Percentiles rank a stretch among this genome's conserved stretches.
phyloP scores from a whole-genome alignment of 116 monocot species.

The Trichopus zeylanicus region DNA sequence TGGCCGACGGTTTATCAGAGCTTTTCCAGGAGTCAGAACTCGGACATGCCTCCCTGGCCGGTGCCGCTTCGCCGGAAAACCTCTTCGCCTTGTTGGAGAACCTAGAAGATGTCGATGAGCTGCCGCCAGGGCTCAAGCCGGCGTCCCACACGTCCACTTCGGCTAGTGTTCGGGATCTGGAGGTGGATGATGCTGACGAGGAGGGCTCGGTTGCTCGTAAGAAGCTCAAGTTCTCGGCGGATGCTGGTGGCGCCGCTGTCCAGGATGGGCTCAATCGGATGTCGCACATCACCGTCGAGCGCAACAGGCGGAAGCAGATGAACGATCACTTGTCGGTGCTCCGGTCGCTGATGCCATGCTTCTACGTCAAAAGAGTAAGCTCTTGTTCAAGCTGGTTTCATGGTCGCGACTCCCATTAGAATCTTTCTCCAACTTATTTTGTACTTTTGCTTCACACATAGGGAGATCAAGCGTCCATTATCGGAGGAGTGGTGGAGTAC shows the following conservation, averaged over 20 bases:
- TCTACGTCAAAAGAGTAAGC: slow-evolving; percentile 87
- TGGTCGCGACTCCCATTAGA: no score
- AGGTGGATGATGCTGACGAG: slow-evolving; percentile 18
- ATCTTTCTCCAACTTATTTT: no score
- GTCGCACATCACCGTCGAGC: slow-evolving; percentile 88
- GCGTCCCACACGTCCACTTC: neutral
- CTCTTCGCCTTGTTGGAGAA: slow-evolving; percentile 56
- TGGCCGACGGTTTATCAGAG: slow-evolving; percentile 35
- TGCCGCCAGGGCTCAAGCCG: neutral
- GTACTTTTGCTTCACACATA: slow-evolving; percentile 4
- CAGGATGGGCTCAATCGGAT: slow-evolving; percentile 33
- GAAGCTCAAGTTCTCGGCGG: slow-evolving; percentile 31
- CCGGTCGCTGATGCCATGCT: slow-evolving; percentile 82
- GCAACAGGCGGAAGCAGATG: slow-evolving; percentile 95
- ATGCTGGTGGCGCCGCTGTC: neutral
- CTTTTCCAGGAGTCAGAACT: slow-evolving; percentile 34
- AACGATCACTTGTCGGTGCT: slow-evolving; percentile 83
- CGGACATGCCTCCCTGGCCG: neutral
- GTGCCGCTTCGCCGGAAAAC: slow-evolving; percentile 38
- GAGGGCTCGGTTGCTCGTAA: slow-evolving; percentile 14
- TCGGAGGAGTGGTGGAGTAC: slow-evolving; percentile 89
- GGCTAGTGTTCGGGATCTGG: neutral
- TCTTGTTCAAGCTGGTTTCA: neutral
- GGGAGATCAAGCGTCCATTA: slow-evolving; percentile 97
- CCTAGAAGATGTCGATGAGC: slow-evolving; percentile 20